phyloP scores from a whole-genome alignment of 768 basidiomycete species.

The Podaxis sp. region DNA sequence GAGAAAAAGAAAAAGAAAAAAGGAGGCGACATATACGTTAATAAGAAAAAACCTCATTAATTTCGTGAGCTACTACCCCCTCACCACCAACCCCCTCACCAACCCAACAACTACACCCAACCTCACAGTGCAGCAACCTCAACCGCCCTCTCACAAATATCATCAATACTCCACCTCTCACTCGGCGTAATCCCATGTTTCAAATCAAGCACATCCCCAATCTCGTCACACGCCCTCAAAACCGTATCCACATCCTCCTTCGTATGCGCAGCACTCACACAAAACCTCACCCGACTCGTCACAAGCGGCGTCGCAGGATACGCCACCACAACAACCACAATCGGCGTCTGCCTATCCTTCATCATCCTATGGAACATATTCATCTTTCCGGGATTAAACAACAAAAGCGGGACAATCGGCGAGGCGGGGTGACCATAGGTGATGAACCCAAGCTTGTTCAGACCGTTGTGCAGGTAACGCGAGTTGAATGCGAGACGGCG shows the following conservation, averaged over 20 bases:
- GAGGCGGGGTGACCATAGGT: constrained; percentile 90
- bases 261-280: constrained; percentile 92
- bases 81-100: neutral
- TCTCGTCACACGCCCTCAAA: constrained; percentile 85
- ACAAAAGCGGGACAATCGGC: constrained; percentile 88
- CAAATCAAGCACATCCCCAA: constrained; percentile 87
- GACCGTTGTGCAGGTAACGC: constrained; percentile 83
- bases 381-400: constrained; percentile 96
- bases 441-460: constrained; percentile 94
- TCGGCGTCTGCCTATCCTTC: constrained; percentile 74
- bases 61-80: neutral
- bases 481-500: constrained; percentile 93
- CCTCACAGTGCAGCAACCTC: constrained; percentile 60
- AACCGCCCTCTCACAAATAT: constrained; percentile 67
- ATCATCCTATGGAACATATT: constrained; percentile 88
- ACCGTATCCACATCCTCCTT: constrained; percentile 94
- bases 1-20: neutral
- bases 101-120: neutral
- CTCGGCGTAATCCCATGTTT: constrained; percentile 62
- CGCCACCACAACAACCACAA: constrained; percentile 86
- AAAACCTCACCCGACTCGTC: constrained; percentile 89
- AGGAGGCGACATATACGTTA: neutral
- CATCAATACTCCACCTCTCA: constrained; percentile 79
- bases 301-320: constrained; percentile 91
- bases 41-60: neutral